phyloP scores from a whole-genome alignment of 371 early-diverging fungal genomes.

The Dichotomocladium elegans region DNA sequence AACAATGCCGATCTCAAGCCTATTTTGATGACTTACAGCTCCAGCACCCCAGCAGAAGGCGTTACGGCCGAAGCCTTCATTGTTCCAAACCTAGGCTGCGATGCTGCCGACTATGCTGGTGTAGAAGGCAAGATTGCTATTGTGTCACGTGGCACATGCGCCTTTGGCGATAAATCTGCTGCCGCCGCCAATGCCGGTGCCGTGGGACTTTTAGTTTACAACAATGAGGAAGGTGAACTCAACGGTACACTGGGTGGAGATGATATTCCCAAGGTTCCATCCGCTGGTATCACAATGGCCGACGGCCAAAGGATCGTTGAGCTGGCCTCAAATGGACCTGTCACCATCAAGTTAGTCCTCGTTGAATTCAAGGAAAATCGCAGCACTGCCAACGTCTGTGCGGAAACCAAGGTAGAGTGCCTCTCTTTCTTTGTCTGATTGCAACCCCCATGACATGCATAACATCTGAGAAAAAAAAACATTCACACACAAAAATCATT shows the following conservation, averaged over 20 bases:
- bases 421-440: not conserved
- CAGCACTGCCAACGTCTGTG: slow-evolving; percentile 10
- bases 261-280: not conserved
- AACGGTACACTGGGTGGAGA: slow-evolving; percentile 4
- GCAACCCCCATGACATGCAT: not conserved
- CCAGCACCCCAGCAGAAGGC: slow-evolving; percentile 6
- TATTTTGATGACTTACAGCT: slow-evolving; percentile 4
- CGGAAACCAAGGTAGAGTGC: slow-evolving; percentile 13
- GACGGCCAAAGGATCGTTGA: not conserved
- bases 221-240: slow-evolving; percentile 15
- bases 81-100: slow-evolving; percentile 4
- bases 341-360: not conserved
- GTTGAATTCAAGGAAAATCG: slow-evolving; percentile 6
- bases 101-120: slow-evolving; percentile 8
- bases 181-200: slow-evolving; percentile 41
- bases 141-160: slow-evolving; percentile 50
- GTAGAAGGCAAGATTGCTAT: slow-evolving; percentile 28
- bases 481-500: not conserved
- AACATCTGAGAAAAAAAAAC: too few species aligned
- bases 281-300: slow-evolving; percentile 2
- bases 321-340: not conserved
- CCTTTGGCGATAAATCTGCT: slow-evolving; percentile 44
- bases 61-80: not conserved
- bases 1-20: not conserved
- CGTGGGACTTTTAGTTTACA: slow-evolving; percentile 42